Percentiles rank a stretch among this genome's conserved stretches.
Conservation (phyloP, 108 stramenopile genomes). For the Poteriospumella lacustris region DNA sequence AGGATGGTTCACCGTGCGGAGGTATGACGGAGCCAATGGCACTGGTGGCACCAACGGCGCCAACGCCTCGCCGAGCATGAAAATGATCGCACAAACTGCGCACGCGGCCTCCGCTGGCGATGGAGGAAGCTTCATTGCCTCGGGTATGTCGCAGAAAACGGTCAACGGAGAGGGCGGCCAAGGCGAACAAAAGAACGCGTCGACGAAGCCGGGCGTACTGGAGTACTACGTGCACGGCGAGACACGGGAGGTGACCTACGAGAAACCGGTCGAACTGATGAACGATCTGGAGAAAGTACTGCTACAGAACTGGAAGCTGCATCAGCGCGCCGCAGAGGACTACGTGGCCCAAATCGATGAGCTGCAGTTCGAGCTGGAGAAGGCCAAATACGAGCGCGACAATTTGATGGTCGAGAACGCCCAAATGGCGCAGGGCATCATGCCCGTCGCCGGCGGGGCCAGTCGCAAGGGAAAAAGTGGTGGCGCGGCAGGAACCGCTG, state of each 20-base stretch:
- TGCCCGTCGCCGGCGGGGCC: no score
- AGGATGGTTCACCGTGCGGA: background rate
- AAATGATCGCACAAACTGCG: no score
- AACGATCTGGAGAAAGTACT: background rate
- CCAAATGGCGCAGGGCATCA: background rate
- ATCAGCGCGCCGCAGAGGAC: constrained; percentile 14
- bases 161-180: background rate
- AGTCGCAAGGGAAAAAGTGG: background rate
- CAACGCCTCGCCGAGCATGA: no score
- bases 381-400: constrained; percentile 19
- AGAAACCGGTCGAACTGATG: constrained; percentile 21
- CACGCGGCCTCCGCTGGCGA: no score
- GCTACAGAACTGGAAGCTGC: background rate
- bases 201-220: background rate
- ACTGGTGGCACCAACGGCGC: no score
- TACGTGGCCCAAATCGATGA: constrained; percentile 3
- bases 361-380: constrained; percentile 17
- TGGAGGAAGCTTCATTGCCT: no score
- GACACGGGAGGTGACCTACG: background rate
- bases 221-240: constrained; percentile 17
- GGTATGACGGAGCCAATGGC: background rate
- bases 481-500: background rate
- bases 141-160: background rate
- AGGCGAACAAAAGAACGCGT: background rate
- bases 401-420: background rate